Percentiles rank a stretch among this genome's conserved stretches.
phyloP scores from a whole-genome alignment of 371 early-diverging fungal species.

The Mucor mucedo region DNA sequence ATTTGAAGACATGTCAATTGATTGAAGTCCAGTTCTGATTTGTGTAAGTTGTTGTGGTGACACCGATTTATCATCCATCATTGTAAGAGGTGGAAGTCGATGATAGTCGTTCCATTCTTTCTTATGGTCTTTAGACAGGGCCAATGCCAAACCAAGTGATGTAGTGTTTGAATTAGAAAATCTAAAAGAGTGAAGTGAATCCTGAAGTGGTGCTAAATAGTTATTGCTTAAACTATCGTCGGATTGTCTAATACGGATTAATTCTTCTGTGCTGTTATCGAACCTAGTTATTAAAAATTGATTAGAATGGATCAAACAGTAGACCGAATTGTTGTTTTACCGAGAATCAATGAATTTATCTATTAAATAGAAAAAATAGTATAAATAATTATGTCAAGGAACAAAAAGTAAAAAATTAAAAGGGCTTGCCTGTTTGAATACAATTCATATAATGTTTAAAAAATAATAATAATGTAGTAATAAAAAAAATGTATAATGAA shows the following conservation, averaged over 20 bases:
- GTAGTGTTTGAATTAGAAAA: conserved; percentile 12
- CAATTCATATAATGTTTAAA: conserved; percentile 12
- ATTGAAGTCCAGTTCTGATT: conserved; percentile 4
- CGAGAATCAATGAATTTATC: conserved; percentile 15
- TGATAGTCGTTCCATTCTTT: neutral
- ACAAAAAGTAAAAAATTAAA: too few species aligned
- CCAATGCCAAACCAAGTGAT: conserved; percentile 5
- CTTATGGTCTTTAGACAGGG: conserved; percentile 5
- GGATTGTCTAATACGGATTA: conserved; percentile 1
- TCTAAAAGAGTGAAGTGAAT: conserved; percentile 10
- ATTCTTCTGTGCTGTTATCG: conserved; percentile 6
- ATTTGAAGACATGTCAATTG: conserved; percentile 9
- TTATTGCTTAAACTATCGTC: neutral
- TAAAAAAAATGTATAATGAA: conserved; percentile 4
- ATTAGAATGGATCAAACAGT: neutral
- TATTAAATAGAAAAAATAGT: neutral
- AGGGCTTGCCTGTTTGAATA: conserved; percentile 11
- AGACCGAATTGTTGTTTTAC: neutral
- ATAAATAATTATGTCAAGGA: neutral
- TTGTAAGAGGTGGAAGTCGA: neutral
- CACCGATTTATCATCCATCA: neutral
- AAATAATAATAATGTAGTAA: neutral
- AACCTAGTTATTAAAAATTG: neutral
- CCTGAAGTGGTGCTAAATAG: conserved; percentile 9
- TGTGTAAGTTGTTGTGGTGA: conserved; percentile 3